Evolutionary conservation across 768 basidiomycete genomes (phyloP).

Genomic region (Ephemerocybe angulata): DNA sequence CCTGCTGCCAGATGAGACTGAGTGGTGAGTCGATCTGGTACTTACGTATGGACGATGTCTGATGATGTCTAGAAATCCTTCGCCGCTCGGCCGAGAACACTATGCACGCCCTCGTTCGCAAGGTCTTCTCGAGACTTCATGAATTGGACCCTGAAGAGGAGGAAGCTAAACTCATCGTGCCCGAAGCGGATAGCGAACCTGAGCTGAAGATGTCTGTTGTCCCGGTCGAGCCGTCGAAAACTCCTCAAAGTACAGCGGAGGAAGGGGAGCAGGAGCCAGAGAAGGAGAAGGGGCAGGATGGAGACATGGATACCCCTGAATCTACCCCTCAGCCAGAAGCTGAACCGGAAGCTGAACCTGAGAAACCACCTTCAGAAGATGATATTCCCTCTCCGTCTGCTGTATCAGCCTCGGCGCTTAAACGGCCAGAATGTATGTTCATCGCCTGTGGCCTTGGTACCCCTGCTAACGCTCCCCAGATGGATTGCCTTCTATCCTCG

Average conservation of each 20-base stretch:
- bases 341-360: slow-evolving; percentile 12
- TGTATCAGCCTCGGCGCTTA: slow-evolving; percentile 21
- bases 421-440: slow-evolving; percentile 41
- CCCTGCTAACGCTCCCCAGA: slow-evolving; percentile 39
- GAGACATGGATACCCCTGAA: neutral
- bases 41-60: neutral
- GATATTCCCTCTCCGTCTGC: slow-evolving; percentile 21
- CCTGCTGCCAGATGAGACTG: slow-evolving; percentile 95
- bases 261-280: neutral
- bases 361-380: slow-evolving; percentile 8
- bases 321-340: slow-evolving; percentile 4
- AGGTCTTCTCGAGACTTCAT: slow-evolving; percentile 74
- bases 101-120: slow-evolving; percentile 84
- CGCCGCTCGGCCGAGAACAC: slow-evolving; percentile 84
- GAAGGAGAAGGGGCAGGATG: neutral
- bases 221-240: slow-evolving; percentile 19
- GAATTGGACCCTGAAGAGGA: slow-evolving; percentile 60
- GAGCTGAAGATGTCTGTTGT: slow-evolving; percentile 32
- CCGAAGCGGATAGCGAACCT: slow-evolving; percentile 39
- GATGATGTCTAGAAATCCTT: slow-evolving; percentile 86
- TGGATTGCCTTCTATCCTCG: slow-evolving; percentile 88
- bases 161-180: slow-evolving; percentile 59
- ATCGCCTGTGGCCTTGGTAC: neutral
- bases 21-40: slow-evolving; percentile 59
- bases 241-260: slow-evolving; percentile 14